These are phyloP conservation scores for Eremochloa ophiuroides DNA, from an alignment of 176 grass and related monocot genomes.

Conservation along the genomic window DNA sequence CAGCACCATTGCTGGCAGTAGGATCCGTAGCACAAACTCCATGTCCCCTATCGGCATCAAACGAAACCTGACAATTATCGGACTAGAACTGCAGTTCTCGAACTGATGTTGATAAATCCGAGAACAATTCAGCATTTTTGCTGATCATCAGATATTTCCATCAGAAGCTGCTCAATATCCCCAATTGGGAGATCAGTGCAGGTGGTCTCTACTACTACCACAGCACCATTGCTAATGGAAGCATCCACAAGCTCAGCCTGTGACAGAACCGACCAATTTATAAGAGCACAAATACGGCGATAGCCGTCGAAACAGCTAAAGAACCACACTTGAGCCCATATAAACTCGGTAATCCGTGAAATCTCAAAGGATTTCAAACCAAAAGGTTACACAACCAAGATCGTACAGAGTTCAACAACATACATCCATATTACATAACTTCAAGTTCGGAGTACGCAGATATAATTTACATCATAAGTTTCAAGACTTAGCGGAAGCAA, in stretches of 20 bases:
- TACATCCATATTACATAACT: too few relatives aligned
- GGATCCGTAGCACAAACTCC: constrained; percentile 20
- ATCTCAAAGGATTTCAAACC: too few relatives aligned
- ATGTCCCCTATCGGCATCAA: neutral
- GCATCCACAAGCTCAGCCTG: neutral
- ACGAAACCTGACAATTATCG: constrained; percentile 8
- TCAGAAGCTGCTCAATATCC: constrained; percentile 56
- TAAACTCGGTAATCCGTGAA: too few relatives aligned
- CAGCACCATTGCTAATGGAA: neutral
- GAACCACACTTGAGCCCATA: too few relatives aligned
- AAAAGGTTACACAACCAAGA: too few relatives aligned
- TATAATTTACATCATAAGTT: too few relatives aligned
- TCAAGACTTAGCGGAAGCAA: too few relatives aligned
- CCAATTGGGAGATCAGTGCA: constrained; percentile 39
- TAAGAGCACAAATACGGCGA: too few relatives aligned
- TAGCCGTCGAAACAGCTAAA: too few relatives aligned
- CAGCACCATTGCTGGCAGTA: neutral
- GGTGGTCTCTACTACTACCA: neutral
- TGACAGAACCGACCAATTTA: too few relatives aligned
- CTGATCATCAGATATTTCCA: constrained; percentile 53
- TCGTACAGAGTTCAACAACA: too few relatives aligned
- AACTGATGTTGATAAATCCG: constrained; percentile 11
- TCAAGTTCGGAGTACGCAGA: too few relatives aligned
- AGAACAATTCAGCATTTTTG: constrained; percentile 5
- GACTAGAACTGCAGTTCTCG: constrained; percentile 18